Conservation (phyloP, 768 basidiomycete genomes). For the Mycena vulgaris region DNA sequence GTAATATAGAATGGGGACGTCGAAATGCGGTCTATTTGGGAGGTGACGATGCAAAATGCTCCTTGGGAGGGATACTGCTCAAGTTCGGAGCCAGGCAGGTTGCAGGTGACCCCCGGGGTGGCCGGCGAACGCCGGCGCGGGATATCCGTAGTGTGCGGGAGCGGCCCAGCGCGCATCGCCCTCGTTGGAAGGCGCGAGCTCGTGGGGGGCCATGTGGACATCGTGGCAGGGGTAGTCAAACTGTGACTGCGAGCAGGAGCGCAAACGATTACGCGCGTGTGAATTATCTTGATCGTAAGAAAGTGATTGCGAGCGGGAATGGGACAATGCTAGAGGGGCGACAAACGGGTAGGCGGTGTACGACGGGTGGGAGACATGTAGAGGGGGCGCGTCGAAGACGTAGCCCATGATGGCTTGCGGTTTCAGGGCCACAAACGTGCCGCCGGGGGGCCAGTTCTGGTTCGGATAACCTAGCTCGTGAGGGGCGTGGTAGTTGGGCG, state of each 20-base stretch:
- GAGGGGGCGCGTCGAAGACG: slow-evolving; percentile 53
- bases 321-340: slow-evolving; percentile 55
- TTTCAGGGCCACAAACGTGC: slow-evolving; percentile 54
- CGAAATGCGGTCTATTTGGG: slow-evolving; percentile 43
- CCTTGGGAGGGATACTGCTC: slow-evolving; percentile 41
- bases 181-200: slow-evolving; percentile 55
- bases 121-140: slow-evolving; percentile 60
- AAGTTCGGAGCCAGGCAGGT: slow-evolving; percentile 66
- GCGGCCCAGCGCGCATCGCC: slow-evolving; percentile 61
- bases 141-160: slow-evolving; percentile 52
- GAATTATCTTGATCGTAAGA: slow-evolving; percentile 68
- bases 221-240: slow-evolving; percentile 70
- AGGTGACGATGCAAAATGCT: slow-evolving; percentile 30
- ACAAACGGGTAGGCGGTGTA: slow-evolving; percentile 58
- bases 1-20: slow-evolving; percentile 42
- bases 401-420: slow-evolving; percentile 53
- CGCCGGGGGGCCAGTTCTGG: slow-evolving; percentile 57
- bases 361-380: slow-evolving; percentile 50
- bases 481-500: slow-evolving; percentile 49
- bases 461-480: slow-evolving; percentile 54
- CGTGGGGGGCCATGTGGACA: slow-evolving; percentile 58
- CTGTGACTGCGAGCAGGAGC: slow-evolving; percentile 73
- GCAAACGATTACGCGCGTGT: slow-evolving; percentile 64
- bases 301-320: slow-evolving; percentile 72
- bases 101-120: slow-evolving; percentile 59